phyloP scores from a whole-genome alignment of 148 eudicot genomes.

The Selenicereus undatus region DNA sequence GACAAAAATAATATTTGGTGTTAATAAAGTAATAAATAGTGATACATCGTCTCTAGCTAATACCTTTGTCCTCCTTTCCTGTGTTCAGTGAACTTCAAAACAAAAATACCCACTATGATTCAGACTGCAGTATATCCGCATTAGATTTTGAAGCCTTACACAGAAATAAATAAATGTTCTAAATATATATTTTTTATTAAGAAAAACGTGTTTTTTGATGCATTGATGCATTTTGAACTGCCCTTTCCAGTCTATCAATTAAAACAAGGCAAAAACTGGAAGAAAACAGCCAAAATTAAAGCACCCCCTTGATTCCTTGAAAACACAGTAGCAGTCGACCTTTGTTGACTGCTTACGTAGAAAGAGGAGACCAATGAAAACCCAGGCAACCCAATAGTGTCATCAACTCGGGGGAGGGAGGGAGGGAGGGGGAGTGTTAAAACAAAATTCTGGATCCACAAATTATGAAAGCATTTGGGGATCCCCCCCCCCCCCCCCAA shows the following conservation, averaged over 20 bases:
- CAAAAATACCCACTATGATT: not conserved
- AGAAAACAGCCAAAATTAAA: not conserved
- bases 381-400: too few relatives aligned
- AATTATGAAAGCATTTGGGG: not conserved
- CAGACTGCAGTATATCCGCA: slow-evolving; percentile 17
- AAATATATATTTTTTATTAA: not conserved
- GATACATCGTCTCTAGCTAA: not conserved
- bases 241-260: slow-evolving; percentile 15
- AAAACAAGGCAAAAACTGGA: not conserved
- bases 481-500: too few relatives aligned
- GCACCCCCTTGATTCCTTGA: too few relatives aligned
- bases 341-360: slow-evolving; percentile 29
- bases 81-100: not conserved
- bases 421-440: not conserved
- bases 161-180: not conserved
- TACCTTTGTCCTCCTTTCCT: not conserved
- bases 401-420: too few relatives aligned
- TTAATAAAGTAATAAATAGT: not conserved
- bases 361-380: slow-evolving; percentile 24
- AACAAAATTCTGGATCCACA: slow-evolving; percentile 5
- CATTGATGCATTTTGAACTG: not conserved
- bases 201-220: not conserved
- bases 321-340: not conserved
- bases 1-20: too few relatives aligned
- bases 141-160: slow-evolving; percentile 28